Evolutionary conservation across 345 rosid genomes (phyloP).

Genomic region (Populus simonii): DNA sequence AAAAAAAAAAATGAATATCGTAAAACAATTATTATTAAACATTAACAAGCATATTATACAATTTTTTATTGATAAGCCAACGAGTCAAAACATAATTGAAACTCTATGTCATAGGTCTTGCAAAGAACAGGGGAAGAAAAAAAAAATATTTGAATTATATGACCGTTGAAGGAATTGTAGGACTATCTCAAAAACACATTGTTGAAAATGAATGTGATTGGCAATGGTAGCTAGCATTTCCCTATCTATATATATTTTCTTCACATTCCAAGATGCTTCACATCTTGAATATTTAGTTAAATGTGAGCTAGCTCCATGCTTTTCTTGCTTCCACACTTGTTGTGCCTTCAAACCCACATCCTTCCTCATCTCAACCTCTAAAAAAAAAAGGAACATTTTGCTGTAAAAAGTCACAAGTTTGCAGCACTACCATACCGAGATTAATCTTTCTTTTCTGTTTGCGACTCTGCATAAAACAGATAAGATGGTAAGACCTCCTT

Average conservation of each 20-base stretch:
- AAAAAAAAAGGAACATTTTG: slow-evolving; percentile 8
- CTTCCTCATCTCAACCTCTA: slow-evolving; percentile 15
- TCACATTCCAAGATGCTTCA: slow-evolving; percentile 22
- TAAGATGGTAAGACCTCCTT: slow-evolving; percentile 30
- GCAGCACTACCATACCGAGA: not conserved
- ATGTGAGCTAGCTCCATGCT: slow-evolving; percentile 38
- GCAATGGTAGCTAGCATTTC: not conserved
- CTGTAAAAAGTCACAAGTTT: slow-evolving; percentile 4
- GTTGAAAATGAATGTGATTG: not conserved
- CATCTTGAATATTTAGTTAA: slow-evolving; percentile 37
- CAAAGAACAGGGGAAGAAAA: too few relatives aligned
- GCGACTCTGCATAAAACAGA: not conserved
- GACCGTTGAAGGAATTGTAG: too few relatives aligned
- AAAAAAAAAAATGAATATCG: too few relatives aligned
- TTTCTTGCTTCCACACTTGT: slow-evolving; percentile 40
- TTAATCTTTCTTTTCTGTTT: not conserved
- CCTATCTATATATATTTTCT: not conserved
- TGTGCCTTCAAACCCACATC: slow-evolving; percentile 32
- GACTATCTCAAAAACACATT: too few relatives aligned
- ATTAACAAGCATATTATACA: not conserved
- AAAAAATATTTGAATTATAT: too few relatives aligned
- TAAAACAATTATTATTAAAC: too few relatives aligned
- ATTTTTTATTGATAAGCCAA: not conserved
- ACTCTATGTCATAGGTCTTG: too few relatives aligned
- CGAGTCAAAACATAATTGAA: not conserved